phyloP scores from a whole-genome alignment of 805 yeast species.

The Candida koratica region DNA sequence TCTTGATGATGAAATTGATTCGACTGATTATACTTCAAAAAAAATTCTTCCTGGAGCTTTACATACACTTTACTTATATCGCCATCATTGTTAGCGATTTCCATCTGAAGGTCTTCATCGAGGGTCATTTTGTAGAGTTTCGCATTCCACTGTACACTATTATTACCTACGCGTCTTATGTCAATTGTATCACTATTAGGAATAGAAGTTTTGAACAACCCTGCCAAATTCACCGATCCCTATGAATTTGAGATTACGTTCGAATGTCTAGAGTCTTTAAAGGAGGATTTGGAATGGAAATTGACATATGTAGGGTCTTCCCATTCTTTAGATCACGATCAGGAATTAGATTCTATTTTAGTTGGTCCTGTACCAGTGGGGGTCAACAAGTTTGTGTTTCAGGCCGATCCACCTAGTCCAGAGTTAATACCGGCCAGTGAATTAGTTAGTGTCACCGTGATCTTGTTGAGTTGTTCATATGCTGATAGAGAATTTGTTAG shows the following conservation, averaged over 20 bases:
- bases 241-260: constrained; percentile 96
- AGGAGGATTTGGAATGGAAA: constrained; percentile 95
- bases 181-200: constrained; percentile 91
- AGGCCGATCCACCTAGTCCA: constrained; percentile 96
- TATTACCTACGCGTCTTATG: constrained; percentile 43
- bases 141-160: too few species aligned
- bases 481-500: constrained; percentile 92
- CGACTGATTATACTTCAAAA: constrained; percentile 10
- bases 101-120: constrained; percentile 12
- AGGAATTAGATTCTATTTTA: constrained; percentile 89
- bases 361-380: constrained; percentile 99
- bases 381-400: constrained; percentile 83
- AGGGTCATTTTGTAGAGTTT: constrained; percentile 2
- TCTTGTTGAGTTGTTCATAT: constrained; percentile 86
- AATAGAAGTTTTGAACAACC: constrained; percentile 88
- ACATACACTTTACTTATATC: constrained; percentile 13
- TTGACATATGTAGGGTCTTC: constrained; percentile 96
- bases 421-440: constrained; percentile 95
- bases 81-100: constrained; percentile 12
- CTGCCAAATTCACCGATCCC: constrained; percentile 89
- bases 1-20: constrained; percentile 28
- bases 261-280: constrained; percentile 90
- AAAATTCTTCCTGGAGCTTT: constrained; percentile 13
- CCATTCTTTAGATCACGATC: constrained; percentile 91
- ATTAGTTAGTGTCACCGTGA: constrained; percentile 91